phyloP scores from a whole-genome alignment of 352 stramenopile species.

The Phytopythium vexans region DNA sequence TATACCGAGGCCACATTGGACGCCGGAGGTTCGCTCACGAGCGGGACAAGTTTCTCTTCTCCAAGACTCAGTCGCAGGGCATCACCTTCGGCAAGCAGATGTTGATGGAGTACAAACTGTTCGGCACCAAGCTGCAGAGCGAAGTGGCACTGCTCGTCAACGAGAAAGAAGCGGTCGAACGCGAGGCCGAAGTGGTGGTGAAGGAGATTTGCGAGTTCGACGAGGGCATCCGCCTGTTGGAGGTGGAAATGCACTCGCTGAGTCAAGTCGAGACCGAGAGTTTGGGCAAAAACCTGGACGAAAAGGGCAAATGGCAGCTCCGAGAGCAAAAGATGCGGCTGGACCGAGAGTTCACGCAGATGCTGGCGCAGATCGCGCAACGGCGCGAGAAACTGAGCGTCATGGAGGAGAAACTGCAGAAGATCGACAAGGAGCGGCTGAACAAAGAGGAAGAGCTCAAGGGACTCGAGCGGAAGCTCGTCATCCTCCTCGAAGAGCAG shows the following conservation, averaged over 20 bases:
- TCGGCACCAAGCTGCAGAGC: slow-evolving; percentile 92
- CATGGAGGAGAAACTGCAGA: slow-evolving; percentile 85
- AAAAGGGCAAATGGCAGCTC: slow-evolving; percentile 82
- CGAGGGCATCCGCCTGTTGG: slow-evolving; percentile 85
- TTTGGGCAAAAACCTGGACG: slow-evolving; percentile 70
- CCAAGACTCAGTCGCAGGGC: slow-evolving; percentile 89
- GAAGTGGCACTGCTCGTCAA: slow-evolving; percentile 89
- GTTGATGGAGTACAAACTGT: slow-evolving; percentile 94
- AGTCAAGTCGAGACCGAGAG: slow-evolving; percentile 90
- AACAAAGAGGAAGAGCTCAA: slow-evolving; percentile 93
- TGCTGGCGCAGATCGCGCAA: slow-evolving; percentile 92
- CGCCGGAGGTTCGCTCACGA: slow-evolving; percentile 77
- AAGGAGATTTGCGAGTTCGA: slow-evolving; percentile 95
- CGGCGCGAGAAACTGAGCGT: slow-evolving; percentile 86
- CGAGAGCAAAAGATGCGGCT: slow-evolving; percentile 94
- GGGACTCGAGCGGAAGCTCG: slow-evolving; percentile 91
- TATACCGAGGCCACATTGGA: slow-evolving; percentile 87
- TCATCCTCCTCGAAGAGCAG: slow-evolving; percentile 94
- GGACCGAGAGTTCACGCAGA: slow-evolving; percentile 93
- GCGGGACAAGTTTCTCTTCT: slow-evolving; percentile 94
- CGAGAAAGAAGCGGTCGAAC: slow-evolving; percentile 89
- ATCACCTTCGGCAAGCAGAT: slow-evolving; percentile 96
- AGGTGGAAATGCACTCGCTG: slow-evolving; percentile 92
- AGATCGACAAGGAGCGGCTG: slow-evolving; percentile 83
- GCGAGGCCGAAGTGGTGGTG: slow-evolving; percentile 84